Conservation (phyloP, 108 stramenopile species). For the Pseudonitzschia multiseries region DNA sequence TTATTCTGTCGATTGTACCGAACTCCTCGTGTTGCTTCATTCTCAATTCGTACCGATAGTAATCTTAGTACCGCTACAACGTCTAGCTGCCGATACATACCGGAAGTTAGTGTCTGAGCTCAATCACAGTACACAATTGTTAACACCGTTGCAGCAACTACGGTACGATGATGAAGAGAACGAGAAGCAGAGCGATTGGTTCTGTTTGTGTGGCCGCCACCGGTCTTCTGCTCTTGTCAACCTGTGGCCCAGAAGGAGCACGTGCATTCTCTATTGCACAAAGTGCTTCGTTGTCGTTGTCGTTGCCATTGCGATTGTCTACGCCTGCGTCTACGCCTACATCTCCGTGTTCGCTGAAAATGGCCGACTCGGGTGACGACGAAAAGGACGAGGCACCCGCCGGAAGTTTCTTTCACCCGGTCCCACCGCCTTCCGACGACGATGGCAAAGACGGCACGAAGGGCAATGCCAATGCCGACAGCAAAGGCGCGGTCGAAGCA, state of each 20-base stretch:
- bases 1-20: too few species aligned
- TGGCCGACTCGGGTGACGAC: not conserved
- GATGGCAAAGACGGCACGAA: slow-evolving; percentile 3
- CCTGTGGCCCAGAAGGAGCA: not conserved
- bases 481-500: not conserved
- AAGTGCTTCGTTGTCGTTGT: not conserved
- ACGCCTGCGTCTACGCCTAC: too few species aligned
- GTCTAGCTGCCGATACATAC: too few species aligned
- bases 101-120: slow-evolving; percentile 21
- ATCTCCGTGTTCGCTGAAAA: not conserved
- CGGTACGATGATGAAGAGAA: not conserved
- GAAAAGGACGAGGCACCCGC: slow-evolving; percentile 22
- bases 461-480: not conserved
- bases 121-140: too few species aligned
- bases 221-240: slow-evolving; percentile 1
- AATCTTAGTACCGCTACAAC: too few species aligned
- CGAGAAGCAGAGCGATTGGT: not conserved
- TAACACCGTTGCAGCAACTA: not conserved
- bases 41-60: too few species aligned
- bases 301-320: not conserved
- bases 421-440: slow-evolving; percentile 39
- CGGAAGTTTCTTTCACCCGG: slow-evolving; percentile 60
- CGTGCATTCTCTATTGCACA: not conserved
- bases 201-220: not conserved
- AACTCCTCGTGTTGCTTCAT: too few species aligned